phyloP scores from a whole-genome alignment of 1,284 basidiomycete genomes.

The Leccinum holopus region DNA sequence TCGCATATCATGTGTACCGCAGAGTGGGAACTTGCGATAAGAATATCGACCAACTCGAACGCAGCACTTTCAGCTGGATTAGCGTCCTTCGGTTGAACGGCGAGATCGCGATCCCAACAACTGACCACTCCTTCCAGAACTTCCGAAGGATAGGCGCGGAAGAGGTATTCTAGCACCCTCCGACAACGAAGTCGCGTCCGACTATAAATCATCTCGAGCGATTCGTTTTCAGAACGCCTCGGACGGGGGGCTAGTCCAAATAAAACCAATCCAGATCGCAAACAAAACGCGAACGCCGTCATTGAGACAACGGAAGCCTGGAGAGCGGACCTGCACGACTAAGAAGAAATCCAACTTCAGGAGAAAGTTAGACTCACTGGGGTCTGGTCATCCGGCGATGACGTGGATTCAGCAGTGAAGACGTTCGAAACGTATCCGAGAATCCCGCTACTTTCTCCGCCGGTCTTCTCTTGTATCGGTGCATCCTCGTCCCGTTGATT shows the following conservation, averaged over 20 bases:
- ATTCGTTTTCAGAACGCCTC: slow-evolving; percentile 62
- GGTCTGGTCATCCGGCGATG: slow-evolving; percentile 53
- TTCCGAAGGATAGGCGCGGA: slow-evolving; percentile 76
- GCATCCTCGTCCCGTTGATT: slow-evolving; percentile 58
- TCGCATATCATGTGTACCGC: slow-evolving; percentile 92
- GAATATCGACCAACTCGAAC: slow-evolving; percentile 82
- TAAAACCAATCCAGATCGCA: slow-evolving; percentile 63
- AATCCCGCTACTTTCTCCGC: slow-evolving; percentile 60
- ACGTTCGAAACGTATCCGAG: slow-evolving; percentile 81
- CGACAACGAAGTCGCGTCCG: slow-evolving; percentile 68
- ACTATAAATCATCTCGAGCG: slow-evolving; percentile 61
- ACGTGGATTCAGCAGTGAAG: slow-evolving; percentile 61
- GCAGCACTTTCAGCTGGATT: slow-evolving; percentile 49
- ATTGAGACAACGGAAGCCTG: slow-evolving; percentile 68
- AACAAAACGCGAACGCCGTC: slow-evolving; percentile 72
- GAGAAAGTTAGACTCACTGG: slow-evolving; percentile 43
- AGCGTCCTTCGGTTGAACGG: slow-evolving; percentile 44
- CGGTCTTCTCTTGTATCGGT: slow-evolving; percentile 49
- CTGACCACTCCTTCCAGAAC: slow-evolving; percentile 81
- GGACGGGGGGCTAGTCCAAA: slow-evolving; percentile 45
- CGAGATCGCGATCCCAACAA: slow-evolving; percentile 68
- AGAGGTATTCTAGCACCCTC: slow-evolving; percentile 83
- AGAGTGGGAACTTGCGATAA: slow-evolving; percentile 84
- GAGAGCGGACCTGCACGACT: slow-evolving; percentile 54
- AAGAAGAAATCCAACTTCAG: slow-evolving; percentile 5